Evolutionary conservation across 352 stramenopile genomes (phyloP), one percentile per base, ranked within the genome.

Genomic region (Phytophthora hybrid): DNA sequence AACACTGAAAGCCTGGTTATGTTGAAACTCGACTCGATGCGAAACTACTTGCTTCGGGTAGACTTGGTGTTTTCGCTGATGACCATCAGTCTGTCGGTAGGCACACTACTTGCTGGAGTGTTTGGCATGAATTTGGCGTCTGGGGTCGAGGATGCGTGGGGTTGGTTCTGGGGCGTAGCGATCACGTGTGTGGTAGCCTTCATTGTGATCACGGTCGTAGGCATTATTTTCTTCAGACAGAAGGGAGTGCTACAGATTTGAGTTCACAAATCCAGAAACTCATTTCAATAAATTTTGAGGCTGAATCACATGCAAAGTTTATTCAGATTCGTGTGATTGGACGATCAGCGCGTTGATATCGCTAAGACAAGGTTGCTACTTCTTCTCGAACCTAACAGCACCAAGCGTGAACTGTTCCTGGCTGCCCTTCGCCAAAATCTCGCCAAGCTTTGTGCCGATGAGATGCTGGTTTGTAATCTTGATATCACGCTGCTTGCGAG

Each of bases 391-490:
- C 62, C 85, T 87, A 63, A 93, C 87, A 51, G 89, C 88, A 70
- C 89, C 89, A 71, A 96, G 87, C 31, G 87, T 94, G 49, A 96
- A 96, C 47, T 91, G 78, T 47, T 93, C 88, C 65, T 91, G 80
- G 29, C 82, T 74, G 39, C 89, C 89, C 73, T 93, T 93, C 16
- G 89, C 85, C 51, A 96, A 77, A 59, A 94, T 85, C 74, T 96
- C 85, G 31, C 89, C 89, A 19, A 96, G 88, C 56, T 93, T 91
- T 26, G 89, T 96, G 73, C 88, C 89, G 64, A 94, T 93, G 41
- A 96, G 80, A 78, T 96, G 89, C 71, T 94, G 87, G 78, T 96
- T 96, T 8, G 88, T 93, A 58, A 96, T 95, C 77, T 96, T 96
- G 68, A 96, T 96, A 65, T 96, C 85, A 47, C 89, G 88, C 66